Conservation (phyloP, 2,329 filamentous ascomycete genomes). For the Pseudogymnoascus sp. region DNA sequence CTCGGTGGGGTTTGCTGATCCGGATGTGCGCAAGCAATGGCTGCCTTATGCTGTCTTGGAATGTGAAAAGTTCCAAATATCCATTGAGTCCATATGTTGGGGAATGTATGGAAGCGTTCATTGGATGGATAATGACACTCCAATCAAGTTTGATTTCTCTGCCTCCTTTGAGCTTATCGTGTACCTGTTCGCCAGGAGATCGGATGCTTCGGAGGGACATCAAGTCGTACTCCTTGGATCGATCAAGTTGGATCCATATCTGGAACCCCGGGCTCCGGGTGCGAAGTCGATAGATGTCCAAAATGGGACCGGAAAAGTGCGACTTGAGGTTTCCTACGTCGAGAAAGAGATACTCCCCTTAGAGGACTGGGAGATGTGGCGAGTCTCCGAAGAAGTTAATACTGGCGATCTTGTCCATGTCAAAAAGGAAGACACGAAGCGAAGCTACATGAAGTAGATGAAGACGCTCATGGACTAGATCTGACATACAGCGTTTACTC, state of each 20-base stretch:
- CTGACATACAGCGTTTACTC: conserved; percentile 88
- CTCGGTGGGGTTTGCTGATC: background rate
- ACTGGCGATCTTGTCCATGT: background rate
- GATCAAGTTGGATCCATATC: conserved; percentile 76
- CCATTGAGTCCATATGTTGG: conserved; percentile 87
- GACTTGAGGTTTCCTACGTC: conserved; percentile 83
- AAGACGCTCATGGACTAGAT: conserved; percentile 93
- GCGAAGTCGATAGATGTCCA: conserved; percentile 81
- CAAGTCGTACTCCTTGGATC: conserved; percentile 92
- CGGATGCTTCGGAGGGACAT: conserved; percentile 70
- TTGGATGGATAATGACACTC: conserved; percentile 91
- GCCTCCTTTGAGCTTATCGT: conserved; percentile 78
- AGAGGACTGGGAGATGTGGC: conserved; percentile 72
- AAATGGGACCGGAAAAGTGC: conserved; percentile 77
- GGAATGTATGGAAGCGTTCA: conserved; percentile 78
- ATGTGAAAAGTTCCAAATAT: conserved; percentile 95
- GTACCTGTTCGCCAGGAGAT: conserved; percentile 63
- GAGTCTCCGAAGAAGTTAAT: background rate
- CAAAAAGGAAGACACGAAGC: conserved; percentile 88
- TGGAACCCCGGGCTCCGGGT: conserved; percentile 68
- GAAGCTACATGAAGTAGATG: conserved; percentile 94
- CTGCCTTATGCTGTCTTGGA: conserved; percentile 89
- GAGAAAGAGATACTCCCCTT: conserved; percentile 55
- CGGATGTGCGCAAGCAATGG: conserved; percentile 37
- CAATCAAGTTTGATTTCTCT: conserved; percentile 97